Conservation (phyloP, 371 early-diverging fungal species). For the Syncephalastrum sp. region DNA sequence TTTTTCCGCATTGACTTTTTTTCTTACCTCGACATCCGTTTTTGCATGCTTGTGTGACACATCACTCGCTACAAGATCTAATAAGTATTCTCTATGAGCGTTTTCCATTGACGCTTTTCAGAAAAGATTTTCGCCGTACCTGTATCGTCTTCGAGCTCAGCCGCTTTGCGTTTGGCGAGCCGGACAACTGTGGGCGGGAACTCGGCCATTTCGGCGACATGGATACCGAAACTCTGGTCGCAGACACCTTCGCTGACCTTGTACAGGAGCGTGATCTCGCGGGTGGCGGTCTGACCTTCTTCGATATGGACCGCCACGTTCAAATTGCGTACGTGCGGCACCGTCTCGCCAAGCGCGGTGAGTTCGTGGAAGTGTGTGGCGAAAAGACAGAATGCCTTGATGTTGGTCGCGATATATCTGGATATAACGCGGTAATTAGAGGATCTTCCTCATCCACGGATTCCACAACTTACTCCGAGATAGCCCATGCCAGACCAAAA, state of each 20-base stretch:
- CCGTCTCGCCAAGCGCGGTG: conserved; percentile 72
- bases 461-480: conserved; percentile 80
- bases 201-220: conserved; percentile 94
- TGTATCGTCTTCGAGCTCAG: conserved; percentile 77
- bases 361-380: conserved; percentile 99
- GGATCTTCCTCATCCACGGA: not conserved
- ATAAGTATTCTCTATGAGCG: conserved; percentile 3
- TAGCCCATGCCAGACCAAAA: conserved; percentile 96
- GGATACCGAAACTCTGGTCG: conserved; percentile 98
- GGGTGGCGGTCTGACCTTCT: conserved; percentile 19
- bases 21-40: conserved; percentile 38
- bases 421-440: conserved; percentile 1
- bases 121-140: not conserved
- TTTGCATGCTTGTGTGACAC: conserved; percentile 19
- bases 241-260: conserved; percentile 85
- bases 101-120: not conserved
- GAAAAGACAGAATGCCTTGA: conserved; percentile 83
- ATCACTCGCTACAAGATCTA: conserved; percentile 4
- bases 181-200: conserved; percentile 88
- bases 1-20: not conserved
- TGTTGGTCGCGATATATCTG: conserved; percentile 79
- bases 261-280: conserved; percentile 79
- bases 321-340: conserved; percentile 77
- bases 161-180: conserved; percentile 86
- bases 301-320: conserved; percentile 83